A percentile compares a stretch with the other conserved stretches of the same genome.
Evolutionary conservation across 257 asterid species (phyloP).

Genomic region (Solanum peruvianum): DNA sequence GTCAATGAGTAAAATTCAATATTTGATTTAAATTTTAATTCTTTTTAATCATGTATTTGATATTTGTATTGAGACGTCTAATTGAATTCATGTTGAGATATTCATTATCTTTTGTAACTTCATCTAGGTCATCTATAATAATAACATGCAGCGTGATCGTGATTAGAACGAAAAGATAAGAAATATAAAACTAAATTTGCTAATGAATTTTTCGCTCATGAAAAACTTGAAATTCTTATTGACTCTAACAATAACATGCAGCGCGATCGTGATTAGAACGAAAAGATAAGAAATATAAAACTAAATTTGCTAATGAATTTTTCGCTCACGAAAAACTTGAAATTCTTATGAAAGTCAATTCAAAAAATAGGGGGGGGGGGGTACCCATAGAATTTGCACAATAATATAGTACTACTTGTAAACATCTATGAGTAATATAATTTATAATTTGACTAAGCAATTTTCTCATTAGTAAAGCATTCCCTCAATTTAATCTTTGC

Average conservation of each 20-base stretch:
- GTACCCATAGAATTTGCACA: background rate
- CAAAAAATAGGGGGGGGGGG: fast-evolving
- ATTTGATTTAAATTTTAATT: too few species aligned
- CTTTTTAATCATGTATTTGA: background rate
- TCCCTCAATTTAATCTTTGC: conserved; percentile 33
- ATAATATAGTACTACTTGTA: background rate
- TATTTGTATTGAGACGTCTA: background rate
- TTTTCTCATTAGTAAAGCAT: conserved; percentile 31
- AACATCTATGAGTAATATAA: background rate
- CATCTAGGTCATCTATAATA: too few species aligned
- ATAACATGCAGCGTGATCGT: background rate
- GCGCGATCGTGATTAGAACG: background rate
- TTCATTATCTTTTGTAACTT: too few species aligned
- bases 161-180: background rate
- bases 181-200: too few species aligned
- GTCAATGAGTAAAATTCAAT: background rate
- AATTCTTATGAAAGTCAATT: too few species aligned
- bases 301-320: background rate
- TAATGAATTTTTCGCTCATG: background rate
- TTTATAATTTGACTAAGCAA: conserved; percentile 16
- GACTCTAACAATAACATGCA: background rate
- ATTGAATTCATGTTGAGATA: too few species aligned
- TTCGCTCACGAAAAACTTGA: background rate
- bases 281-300: too few species aligned
- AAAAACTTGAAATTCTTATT: too few species aligned